These are phyloP conservation scores for Picochlorum sp. DNA, from an alignment of 139 green algal genomes.

Conservation along the genomic window DNA sequence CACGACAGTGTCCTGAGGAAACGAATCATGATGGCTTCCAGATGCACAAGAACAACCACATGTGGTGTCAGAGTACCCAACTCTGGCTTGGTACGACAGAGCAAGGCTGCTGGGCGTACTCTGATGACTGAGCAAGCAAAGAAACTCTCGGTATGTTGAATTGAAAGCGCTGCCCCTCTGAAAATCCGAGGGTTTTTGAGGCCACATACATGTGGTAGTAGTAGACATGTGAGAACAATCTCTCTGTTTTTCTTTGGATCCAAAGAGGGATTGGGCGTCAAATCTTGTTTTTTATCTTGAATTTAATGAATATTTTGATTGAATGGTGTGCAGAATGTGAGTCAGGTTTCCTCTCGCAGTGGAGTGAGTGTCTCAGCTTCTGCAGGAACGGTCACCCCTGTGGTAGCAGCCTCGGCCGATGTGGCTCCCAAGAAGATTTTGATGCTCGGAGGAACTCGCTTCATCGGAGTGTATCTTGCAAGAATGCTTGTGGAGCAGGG, in stretches of 20 bases:
- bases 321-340: not conserved
- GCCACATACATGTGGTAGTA: too few relatives aligned
- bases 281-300: too few relatives aligned
- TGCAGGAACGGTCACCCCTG: not conserved
- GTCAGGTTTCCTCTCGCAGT: not conserved
- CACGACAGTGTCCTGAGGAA: not conserved
- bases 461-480: conserved; percentile 93
- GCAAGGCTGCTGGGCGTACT: too few relatives aligned
- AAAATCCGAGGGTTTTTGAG: too few relatives aligned
- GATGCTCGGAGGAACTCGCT: conserved; percentile 89
- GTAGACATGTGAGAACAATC: too few relatives aligned
- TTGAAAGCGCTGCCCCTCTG: too few relatives aligned
- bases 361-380: not conserved
- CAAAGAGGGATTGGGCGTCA: too few relatives aligned
- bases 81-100: not conserved
- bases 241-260: too few relatives aligned
- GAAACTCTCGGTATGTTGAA: too few relatives aligned
- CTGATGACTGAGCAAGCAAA: too few relatives aligned
- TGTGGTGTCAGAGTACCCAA: not conserved
- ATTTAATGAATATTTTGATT: not conserved
- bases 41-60: not conserved
- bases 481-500: conserved; percentile 78
- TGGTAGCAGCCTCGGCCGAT: conserved; percentile 7
- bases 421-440: conserved; percentile 72
- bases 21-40: conserved; percentile 1